phyloP scores from a whole-genome alignment of 139 green algal genomes.

The Coelastrella sp. region DNA sequence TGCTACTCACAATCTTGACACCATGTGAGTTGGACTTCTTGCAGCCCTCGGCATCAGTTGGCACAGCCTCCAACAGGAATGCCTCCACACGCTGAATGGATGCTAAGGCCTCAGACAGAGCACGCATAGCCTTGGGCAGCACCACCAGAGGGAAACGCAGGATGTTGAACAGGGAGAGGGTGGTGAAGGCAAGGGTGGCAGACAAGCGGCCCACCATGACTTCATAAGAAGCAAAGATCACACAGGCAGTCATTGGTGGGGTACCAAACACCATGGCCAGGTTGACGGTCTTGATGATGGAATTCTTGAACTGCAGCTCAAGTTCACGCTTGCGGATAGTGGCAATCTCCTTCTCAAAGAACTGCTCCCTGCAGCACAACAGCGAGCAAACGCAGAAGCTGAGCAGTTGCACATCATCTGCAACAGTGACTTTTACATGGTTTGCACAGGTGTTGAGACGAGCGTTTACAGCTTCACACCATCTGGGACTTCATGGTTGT shows the following conservation, averaged over 20 bases:
- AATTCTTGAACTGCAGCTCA: constrained; percentile 56
- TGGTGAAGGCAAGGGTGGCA: constrained; percentile 73
- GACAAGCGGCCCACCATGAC: constrained; percentile 50
- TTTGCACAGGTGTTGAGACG: too few species aligned
- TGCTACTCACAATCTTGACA: too few species aligned
- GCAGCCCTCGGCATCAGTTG: constrained; percentile 28
- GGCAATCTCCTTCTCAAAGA: constrained; percentile 62
- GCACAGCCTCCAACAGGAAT: constrained; percentile 60
- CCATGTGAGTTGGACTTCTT: constrained; percentile 1
- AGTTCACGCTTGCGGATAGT: constrained; percentile 58
- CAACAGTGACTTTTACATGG: too few species aligned
- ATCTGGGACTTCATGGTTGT: too few species aligned
- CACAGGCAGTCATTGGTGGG: constrained; percentile 62
- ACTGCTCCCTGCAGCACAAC: constrained; percentile 69
- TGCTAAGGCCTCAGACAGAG: constrained; percentile 63
- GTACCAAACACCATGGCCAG: constrained; percentile 67
- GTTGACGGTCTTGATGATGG: constrained; percentile 73
- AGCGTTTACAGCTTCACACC: too few species aligned
- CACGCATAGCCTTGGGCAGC: constrained; percentile 78
- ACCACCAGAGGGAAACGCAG: constrained; percentile 85
- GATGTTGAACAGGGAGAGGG: constrained; percentile 86
- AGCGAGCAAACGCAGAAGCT: too few species aligned
- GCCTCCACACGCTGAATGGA: constrained; percentile 65
- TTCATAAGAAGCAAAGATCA: constrained; percentile 70
- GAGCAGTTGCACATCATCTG: background rate